Conservation (phyloP, 306 rosid species). For the Hylodesmum podocarpum region DNA sequence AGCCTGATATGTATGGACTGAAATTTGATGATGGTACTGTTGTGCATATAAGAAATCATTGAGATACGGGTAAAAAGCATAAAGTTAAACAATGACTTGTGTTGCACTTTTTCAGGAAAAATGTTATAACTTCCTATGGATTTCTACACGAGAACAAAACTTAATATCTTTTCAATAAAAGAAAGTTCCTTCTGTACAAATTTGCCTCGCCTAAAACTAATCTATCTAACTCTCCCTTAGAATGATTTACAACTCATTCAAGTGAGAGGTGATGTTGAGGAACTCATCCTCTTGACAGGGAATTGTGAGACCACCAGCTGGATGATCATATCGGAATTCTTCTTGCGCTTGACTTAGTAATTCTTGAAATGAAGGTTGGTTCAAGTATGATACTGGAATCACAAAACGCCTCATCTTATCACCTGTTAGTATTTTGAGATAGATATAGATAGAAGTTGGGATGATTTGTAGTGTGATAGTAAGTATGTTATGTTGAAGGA, state of each 20-base stretch:
- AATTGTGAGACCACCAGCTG: slow-evolving; percentile 36
- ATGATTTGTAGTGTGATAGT: no score
- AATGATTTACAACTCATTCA: neutral
- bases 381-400: slow-evolving; percentile 39
- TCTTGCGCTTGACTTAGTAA: slow-evolving; percentile 30
- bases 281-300: slow-evolving; percentile 31
- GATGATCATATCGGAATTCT: slow-evolving; percentile 48
- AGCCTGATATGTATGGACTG: neutral
- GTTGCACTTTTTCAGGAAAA: neutral
- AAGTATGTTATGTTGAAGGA: no score
- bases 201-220: slow-evolving; percentile 16
- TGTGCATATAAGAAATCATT: neutral
- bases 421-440: no score
- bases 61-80: neutral
- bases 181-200: neutral
- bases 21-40: neutral
- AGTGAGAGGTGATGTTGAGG: slow-evolving; percentile 24
- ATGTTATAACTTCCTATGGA: neutral
- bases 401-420: slow-evolving; percentile 34
- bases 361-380: slow-evolving; percentile 36
- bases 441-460: no score
- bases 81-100: neutral
- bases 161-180: neutral
- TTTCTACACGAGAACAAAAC: neutral
- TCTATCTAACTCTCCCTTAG: neutral